These are phyloP conservation scores for Nicotiana knightiana DNA, from an alignment of 257 asterid genomes.

Conservation along the genomic window DNA sequence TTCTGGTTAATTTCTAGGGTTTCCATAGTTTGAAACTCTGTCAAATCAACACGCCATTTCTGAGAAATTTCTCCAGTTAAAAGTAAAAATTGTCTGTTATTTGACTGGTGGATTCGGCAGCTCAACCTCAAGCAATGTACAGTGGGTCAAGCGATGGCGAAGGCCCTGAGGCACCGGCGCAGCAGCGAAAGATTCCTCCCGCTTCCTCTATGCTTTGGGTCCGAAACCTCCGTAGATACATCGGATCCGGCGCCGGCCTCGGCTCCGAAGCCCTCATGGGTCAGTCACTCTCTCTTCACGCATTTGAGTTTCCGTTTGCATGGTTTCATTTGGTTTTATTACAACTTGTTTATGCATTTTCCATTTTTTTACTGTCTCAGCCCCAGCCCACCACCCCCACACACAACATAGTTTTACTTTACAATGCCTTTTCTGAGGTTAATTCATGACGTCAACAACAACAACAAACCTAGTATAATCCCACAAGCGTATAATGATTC, in stretches of 20 bases:
- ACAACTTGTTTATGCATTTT: neutral
- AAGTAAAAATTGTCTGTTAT: too few species aligned
- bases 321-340: neutral
- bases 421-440: neutral
- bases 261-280: constrained; percentile 99
- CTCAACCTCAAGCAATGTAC: constrained; percentile 40
- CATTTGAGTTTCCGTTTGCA: neutral
- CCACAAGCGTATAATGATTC: too few species aligned
- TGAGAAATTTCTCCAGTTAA: too few species aligned
- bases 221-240: constrained; percentile 92
- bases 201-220: constrained; percentile 99
- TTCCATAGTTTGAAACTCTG: too few species aligned
- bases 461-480: too few species aligned
- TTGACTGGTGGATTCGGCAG: neutral
- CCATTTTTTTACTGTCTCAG: neutral
- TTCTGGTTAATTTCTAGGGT: too few species aligned
- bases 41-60: too few species aligned
- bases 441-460: neutral
- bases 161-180: constrained; percentile 44
- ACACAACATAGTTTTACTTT: too few species aligned
- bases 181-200: constrained; percentile 72
- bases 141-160: constrained; percentile 80
- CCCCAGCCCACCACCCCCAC: neutral
- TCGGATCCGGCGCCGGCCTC: constrained; percentile 98
- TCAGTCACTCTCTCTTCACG: constrained; percentile 20